Base-by-base conservation (phyloP, 1,284 basidiomycete species). In the Rhodotorula sp. region DNA sequence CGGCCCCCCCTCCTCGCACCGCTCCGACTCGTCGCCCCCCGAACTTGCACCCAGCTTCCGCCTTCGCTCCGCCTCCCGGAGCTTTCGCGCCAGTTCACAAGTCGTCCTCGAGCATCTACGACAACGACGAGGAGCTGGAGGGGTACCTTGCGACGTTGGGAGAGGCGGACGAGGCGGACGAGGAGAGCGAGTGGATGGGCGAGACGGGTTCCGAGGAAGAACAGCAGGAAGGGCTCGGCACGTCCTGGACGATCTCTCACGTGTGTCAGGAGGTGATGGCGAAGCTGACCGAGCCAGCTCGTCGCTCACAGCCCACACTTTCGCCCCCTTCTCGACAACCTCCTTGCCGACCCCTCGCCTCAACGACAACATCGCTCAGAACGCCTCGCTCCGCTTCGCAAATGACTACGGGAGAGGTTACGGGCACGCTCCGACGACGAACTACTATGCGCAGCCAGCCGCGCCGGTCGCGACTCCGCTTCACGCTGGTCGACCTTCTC, bases 81-180 rank as follows among this genome's bases (percentile, higher is more conserved):
- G 34, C 60, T 24, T 50, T 22, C 37, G 50, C 56, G 28, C 24
- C n/a, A 16, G 16, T 22, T 6, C 52, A 53, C 37, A 53, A 31
- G 13, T 53, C 60, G 20, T 44, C 40, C 15, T 44, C 53, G 6
- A 64, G 62, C 15, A 51, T 64, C 53, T 68, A 64, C 58, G 62
- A 68, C 47, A 52, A 64, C 30, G 58, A 62, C 24, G 58, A 60
- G n/a, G 67, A 68, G 48, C 16, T 50, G 22, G 44, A 48, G 54
- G 54, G 22, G 20, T 44, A n/a, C 13, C 30, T 56, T 18, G 44
- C 16, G 18, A 47, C 16, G 11, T 7, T 10, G 44, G 57, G 28
- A 44, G 44, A 28, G 44, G 47, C 9, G 30, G 46, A 11, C 50
- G 44, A 28, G 44, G 47, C 9, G 30, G 46, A 11, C 46, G 52